A percentile compares a stretch with the other conserved stretches of the same genome.
These are phyloP conservation scores for Phytopythium boreale DNA, from an alignment of 352 stramenopile species.

Conservation along the genomic window DNA sequence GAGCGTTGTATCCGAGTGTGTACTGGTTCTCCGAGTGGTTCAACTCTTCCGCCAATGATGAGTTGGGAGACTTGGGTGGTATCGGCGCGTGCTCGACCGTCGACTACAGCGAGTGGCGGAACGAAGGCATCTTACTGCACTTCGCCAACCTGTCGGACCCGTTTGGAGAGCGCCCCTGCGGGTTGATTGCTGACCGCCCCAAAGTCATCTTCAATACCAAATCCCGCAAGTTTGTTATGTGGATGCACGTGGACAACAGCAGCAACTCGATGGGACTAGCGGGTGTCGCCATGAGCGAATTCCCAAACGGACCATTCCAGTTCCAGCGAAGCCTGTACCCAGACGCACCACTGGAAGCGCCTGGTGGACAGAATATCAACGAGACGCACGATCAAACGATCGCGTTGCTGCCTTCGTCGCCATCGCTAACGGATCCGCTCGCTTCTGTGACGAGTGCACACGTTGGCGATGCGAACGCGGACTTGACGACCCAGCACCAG, in stretches of 20 bases:
- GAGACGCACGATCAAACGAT: conserved; percentile 95
- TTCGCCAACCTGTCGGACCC: conserved; percentile 94
- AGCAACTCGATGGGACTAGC: conserved; percentile 86
- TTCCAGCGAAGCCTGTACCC: conserved; percentile 93
- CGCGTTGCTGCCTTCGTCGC: conserved; percentile 25
- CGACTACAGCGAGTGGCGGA: conserved; percentile 91
- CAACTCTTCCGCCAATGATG: conserved; percentile 11
- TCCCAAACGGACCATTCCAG: conserved; percentile 90
- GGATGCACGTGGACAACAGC: conserved; percentile 93
- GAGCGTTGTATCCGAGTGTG: conserved; percentile 18
- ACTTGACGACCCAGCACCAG: conserved; percentile 6
- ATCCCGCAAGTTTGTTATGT: conserved; percentile 94
- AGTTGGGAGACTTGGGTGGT: conserved; percentile 42
- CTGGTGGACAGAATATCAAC: conserved; percentile 82
- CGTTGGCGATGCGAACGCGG: conserved; percentile 15
- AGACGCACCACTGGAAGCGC: conserved; percentile 78
- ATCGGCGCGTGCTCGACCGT: conserved; percentile 92
- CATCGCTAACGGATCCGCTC: conserved; percentile 3
- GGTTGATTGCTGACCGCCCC: conserved; percentile 76
- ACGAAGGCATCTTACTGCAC: conserved; percentile 94
- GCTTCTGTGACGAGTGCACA: conserved; percentile 1
- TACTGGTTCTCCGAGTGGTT: conserved; percentile 84
- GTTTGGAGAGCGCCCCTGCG: conserved; percentile 28
- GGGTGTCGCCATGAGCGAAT: conserved; percentile 86
- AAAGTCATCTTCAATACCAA: conserved; percentile 91